phyloP scores from a whole-genome alignment of 306 rosid species.

The Trifolium pratense region DNA sequence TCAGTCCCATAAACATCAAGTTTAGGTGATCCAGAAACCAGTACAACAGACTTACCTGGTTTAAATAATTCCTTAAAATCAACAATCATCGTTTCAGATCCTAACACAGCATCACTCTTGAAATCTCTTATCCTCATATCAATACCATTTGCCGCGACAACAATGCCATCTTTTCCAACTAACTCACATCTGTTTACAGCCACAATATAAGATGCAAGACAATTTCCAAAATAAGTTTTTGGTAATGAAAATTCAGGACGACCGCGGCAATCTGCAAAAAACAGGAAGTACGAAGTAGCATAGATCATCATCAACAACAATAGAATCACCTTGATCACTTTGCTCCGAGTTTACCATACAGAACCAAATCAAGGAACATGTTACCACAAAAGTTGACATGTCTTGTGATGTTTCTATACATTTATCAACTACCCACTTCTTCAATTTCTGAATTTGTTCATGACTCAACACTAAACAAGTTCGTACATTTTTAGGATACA shows the following conservation, averaged over 20 bases:
- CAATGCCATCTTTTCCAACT: slow-evolving; percentile 45
- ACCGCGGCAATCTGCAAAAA: slow-evolving; percentile 55
- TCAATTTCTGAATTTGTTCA: slow-evolving; percentile 32
- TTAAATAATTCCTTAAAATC: slow-evolving; percentile 9
- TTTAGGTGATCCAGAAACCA: slow-evolving; percentile 51
- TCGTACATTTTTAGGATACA: slow-evolving; percentile 12
- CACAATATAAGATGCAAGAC: slow-evolving; percentile 8
- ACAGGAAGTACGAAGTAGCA: slow-evolving; percentile 36
- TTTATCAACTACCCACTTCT: slow-evolving; percentile 23
- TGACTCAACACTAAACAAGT: slow-evolving; percentile 6
- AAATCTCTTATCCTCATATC: slow-evolving; percentile 38
- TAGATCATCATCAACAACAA: slow-evolving; percentile 11
- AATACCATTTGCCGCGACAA: slow-evolving; percentile 42
- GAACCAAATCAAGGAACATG: slow-evolving; percentile 48
- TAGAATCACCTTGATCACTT: too few species aligned
- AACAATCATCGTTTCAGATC: slow-evolving; percentile 44
- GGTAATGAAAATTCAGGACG: slow-evolving; percentile 42
- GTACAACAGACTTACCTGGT: not conserved
- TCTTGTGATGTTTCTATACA: not conserved
- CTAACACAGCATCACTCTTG: slow-evolving; percentile 37
- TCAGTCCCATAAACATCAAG: slow-evolving; percentile 47
- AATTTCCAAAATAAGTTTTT: slow-evolving; percentile 54
- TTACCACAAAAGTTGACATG: slow-evolving; percentile 47
- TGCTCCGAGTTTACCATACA: slow-evolving; percentile 35
- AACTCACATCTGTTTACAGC: slow-evolving; percentile 40